A percentile compares a stretch with the other conserved stretches of the same genome.
Conservation (phyloP, 768 basidiomycete species). For the Thelephora aurantiotincta region DNA sequence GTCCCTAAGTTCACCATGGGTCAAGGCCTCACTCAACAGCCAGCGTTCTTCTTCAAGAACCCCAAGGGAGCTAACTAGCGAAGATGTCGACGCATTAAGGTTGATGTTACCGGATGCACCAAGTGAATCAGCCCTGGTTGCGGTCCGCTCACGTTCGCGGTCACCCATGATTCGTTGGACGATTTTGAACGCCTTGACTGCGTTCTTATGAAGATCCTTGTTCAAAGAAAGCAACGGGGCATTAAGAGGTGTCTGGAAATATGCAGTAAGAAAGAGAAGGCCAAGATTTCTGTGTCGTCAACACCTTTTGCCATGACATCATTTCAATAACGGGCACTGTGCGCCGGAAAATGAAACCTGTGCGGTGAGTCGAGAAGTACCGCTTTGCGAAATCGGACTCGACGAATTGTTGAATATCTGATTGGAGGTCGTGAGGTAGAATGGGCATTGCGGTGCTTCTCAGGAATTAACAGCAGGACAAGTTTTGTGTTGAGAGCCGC, state of each 20-base stretch:
- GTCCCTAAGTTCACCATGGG: slow-evolving; percentile 75
- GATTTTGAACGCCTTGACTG: slow-evolving; percentile 76
- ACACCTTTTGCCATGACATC: slow-evolving; percentile 85
- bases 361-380: slow-evolving; percentile 86
- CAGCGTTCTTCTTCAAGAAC: slow-evolving; percentile 78
- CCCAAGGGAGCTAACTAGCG: slow-evolving; percentile 23
- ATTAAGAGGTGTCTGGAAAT: slow-evolving; percentile 38
- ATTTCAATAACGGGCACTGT: slow-evolving; percentile 73
- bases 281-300: neutral
- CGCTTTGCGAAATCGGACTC: slow-evolving; percentile 74
- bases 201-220: slow-evolving; percentile 54
- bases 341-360: slow-evolving; percentile 75
- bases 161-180: slow-evolving; percentile 93
- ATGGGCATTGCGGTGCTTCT: slow-evolving; percentile 51
- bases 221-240: slow-evolving; percentile 66
- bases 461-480: too few relatives aligned
- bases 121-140: slow-evolving; percentile 13
- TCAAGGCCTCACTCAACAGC: slow-evolving; percentile 68
- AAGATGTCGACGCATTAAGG: slow-evolving; percentile 27
- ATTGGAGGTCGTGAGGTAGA: slow-evolving; percentile 66
- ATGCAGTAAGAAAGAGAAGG: neutral
- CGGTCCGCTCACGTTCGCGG: slow-evolving; percentile 54
- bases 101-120: slow-evolving; percentile 4
- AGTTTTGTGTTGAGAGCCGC: too few relatives aligned
- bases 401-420: slow-evolving; percentile 79